Evolutionary conservation across 805 yeast genomes (phyloP).

Genomic region (Phaffomyces thermotolerans): DNA sequence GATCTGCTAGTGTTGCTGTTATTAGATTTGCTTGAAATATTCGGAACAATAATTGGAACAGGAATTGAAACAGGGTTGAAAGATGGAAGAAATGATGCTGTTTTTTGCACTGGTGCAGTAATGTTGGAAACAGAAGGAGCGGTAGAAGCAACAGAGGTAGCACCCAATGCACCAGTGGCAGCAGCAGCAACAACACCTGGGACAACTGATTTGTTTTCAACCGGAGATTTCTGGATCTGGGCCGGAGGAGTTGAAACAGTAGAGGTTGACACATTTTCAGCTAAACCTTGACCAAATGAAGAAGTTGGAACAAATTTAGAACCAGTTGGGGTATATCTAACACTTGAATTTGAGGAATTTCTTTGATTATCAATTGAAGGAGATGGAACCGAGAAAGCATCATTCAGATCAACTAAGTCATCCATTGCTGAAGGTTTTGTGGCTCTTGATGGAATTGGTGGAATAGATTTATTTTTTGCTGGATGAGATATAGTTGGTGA

Average conservation of each 20-base stretch:
- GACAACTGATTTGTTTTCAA: background rate
- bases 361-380: constrained; percentile 21
- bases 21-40: constrained; percentile 4
- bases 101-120: constrained; percentile 2
- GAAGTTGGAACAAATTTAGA: constrained; percentile 72
- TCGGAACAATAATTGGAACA: background rate
- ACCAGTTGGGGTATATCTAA: constrained; percentile 25
- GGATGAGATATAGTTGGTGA: background rate
- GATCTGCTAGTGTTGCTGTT: constrained; percentile 5
- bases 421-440: constrained; percentile 48
- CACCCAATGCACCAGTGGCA: constrained; percentile 8
- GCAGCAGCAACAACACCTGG: constrained; percentile 4
- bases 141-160: constrained; percentile 8
- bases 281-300: constrained; percentile 71
- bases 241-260: constrained; percentile 17
- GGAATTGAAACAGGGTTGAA: background rate
- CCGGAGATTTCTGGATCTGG: constrained; percentile 9
- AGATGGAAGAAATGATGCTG: constrained; percentile 7
- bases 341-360: constrained; percentile 21
- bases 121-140: background rate
- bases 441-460: constrained; percentile 31
- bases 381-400: constrained; percentile 40
- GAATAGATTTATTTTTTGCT: background rate
- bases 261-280: constrained; percentile 20
- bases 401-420: constrained; percentile 57